A percentile compares a stretch with the other conserved stretches of the same genome.
Evolutionary conservation across 164 flowering plant genomes (phyloP).

Genomic region (Vitis riparia): DNA sequence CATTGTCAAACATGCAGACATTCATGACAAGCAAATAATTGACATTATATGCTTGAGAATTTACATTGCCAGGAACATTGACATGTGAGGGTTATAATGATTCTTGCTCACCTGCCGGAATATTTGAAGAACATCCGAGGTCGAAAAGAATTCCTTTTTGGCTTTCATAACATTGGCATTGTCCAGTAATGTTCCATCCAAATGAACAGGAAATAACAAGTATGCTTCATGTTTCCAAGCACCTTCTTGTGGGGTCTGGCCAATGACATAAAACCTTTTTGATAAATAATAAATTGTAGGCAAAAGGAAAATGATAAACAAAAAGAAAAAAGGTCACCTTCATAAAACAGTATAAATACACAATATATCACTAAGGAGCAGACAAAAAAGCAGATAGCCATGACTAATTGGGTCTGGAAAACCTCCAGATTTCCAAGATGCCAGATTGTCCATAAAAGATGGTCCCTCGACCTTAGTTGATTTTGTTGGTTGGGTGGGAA

Average conservation of each 20-base stretch:
- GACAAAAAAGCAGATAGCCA: background rate
- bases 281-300: background rate
- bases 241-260: constrained; percentile 66
- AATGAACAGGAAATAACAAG: constrained; percentile 90
- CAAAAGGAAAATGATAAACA: background rate
- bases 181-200: constrained; percentile 93
- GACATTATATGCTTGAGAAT: too few species aligned
- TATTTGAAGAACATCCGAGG: constrained; percentile 83
- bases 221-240: constrained; percentile 91
- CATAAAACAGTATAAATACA: background rate
- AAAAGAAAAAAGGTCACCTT: background rate
- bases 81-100: background rate
- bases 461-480: too few species aligned
- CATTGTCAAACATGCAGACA: too few species aligned
- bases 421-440: too few species aligned
- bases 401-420: too few species aligned
- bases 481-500: too few species aligned
- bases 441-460: too few species aligned
- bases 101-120: constrained; percentile 74
- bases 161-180: constrained; percentile 68
- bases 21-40: too few species aligned
- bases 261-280: constrained; percentile 7
- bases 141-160: constrained; percentile 81
- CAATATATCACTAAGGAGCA: background rate
- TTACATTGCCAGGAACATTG: too few species aligned